phyloP scores from a whole-genome alignment of 2,329 filamentous ascomycete genomes.

The Apiospora koreana region DNA sequence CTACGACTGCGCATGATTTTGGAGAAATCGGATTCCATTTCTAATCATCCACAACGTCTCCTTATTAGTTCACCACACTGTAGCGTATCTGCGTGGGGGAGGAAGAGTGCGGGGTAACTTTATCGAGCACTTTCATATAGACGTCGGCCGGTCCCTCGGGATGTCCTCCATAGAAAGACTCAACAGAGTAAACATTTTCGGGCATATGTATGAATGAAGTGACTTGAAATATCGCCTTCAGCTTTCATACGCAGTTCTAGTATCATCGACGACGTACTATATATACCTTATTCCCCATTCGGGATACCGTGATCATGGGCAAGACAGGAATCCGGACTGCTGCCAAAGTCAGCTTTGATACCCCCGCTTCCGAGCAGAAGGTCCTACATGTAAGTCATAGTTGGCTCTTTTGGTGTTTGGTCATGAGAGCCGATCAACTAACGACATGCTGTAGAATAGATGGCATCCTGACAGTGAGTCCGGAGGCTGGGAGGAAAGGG shows the following conservation, averaged over 20 bases:
- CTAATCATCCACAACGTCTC: constrained; percentile 11
- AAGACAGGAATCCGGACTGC: constrained; percentile 64
- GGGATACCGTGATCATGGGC: constrained; percentile 31
- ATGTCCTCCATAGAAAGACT: neutral
- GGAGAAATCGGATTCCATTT: neutral
- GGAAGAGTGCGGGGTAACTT: constrained; percentile 12
- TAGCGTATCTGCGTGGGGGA: constrained; percentile 11
- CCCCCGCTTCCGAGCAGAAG: constrained; percentile 68
- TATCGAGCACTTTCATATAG: neutral
- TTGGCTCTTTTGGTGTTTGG: constrained; percentile 12
- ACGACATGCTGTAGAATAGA: constrained; percentile 63
- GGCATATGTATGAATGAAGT: neutral
- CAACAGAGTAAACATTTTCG: neutral
- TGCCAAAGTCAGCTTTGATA: constrained; percentile 72
- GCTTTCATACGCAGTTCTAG: neutral
- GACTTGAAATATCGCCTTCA: neutral
- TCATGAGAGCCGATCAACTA: constrained; percentile 4
- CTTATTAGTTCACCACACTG: neutral
- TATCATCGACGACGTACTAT: neutral
- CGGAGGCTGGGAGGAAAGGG: neutral
- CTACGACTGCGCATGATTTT: neutral
- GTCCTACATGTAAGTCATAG: constrained; percentile 65
- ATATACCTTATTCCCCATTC: neutral
- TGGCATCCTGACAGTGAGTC: constrained; percentile 86
- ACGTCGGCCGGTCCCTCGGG: neutral